Base-by-base conservation (phyloP, 208 protist species). In the Phytomonas francai region DNA sequence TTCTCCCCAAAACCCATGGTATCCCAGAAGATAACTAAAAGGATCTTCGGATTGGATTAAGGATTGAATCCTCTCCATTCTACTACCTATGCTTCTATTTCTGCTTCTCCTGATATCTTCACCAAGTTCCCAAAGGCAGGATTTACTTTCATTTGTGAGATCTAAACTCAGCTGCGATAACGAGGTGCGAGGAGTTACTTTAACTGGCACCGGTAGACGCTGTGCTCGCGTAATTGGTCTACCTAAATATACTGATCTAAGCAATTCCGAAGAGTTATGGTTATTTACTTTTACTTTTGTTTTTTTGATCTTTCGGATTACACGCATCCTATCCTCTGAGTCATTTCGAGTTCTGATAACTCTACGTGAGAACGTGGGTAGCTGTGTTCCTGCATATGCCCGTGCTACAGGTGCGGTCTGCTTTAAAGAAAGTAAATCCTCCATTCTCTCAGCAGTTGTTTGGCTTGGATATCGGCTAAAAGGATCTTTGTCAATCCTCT, bases 1-100 rank as follows among this genome's bases (percentile, higher is more conserved):
- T 67, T 80, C 76, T 3, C 76, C 76, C 76, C 76, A 80, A 66
- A 80, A 80, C 1, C 76, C 76, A 30, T 80, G 76, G 0, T 65
- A 70, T 19, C 56, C 19, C 12, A 80, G 72, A 30, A 80, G 27
- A 29, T 80, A 65, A 27, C 65, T 62, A 29, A 77, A 63, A 14
- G 67, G 67, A 27, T 80, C 76, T 6, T 36, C n/a, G 28, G 59
- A 31, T 16, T 28, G 58, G 19, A 66, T 59, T 25, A 79, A 29
- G 14, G 59, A 54, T 54, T 32, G 19, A 9, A 27, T n/a, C 12
- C 33, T 31, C 6, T 68, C 12, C 54, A 58, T 22, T 19, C 33
- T 60, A 8, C 27, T 39, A 11, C 39, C 31, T 27, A 31, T 39
- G 39, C 34, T 45, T 56, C 3, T 14, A 25, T 70, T 67, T 9